Evolutionary conservation across 306 rosid genomes (phyloP), one percentile per base, ranked within the genome.

Genomic region (Ziziphus jujuba): DNA sequence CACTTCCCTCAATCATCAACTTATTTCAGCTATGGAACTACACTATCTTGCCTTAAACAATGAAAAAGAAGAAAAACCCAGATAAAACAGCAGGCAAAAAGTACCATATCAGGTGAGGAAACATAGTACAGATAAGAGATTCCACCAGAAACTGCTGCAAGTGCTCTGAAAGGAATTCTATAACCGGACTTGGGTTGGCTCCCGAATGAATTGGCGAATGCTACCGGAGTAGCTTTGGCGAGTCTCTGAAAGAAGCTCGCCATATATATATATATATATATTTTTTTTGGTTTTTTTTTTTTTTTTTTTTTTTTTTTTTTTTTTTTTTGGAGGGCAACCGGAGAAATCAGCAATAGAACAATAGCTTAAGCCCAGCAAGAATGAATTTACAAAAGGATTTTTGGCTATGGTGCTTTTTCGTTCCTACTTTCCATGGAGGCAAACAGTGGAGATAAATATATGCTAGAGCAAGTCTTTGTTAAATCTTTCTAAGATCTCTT

Each of bases 141-240:
- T 70, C 92, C 99, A 59, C 96, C 99, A 61, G 96, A 84, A 74
- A 87, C 67, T 49, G 97, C 97, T 9, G 96, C 95, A 33, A 87
- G 53, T 0, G 95, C 91, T 45, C 92, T 85, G 28, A 88, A 68
- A 4, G 99, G 91, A 4, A 82, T 54, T 17, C 90, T 78, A 67
- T 70, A 87, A 78, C 75, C 57, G 20, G 84, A 67, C 67, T 79
- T 87, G 72, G 86, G 77, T 52, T 86, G 83, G 45, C 80, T 79
- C 13, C 66, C 67, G 14, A 75, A 75, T 8, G 77, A 74, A 56
- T 71, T 58, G 58, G 55, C 28, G 78, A 80, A 82, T 36, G 84
- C 77, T 66, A 82, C 61, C 53, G 97, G 89, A 72, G 96, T 66
- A 33, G 83, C 78, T 51, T 68, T 84, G 2, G 87, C 87, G 1